phyloP scores from a whole-genome alignment of 2,329 filamentous ascomycete species.

The Rachicladosporium sp. region DNA sequence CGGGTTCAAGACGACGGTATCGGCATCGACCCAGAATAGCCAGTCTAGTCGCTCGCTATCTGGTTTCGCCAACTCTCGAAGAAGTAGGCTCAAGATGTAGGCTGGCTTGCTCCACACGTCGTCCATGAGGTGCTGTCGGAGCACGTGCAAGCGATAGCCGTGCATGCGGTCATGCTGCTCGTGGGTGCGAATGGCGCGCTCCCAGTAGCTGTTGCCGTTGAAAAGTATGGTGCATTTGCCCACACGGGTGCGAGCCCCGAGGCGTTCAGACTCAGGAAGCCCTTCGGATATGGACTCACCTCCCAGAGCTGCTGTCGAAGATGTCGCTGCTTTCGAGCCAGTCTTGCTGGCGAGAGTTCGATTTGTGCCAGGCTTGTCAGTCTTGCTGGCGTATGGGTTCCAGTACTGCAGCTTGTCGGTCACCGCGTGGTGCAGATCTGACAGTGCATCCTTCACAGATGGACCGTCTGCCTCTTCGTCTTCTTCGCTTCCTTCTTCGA shows the following conservation, averaged over 20 bases:
- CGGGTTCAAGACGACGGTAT: constrained; percentile 33
- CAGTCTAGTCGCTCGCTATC: constrained; percentile 28
- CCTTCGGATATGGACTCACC: constrained; percentile 17
- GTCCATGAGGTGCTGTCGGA: constrained; percentile 30
- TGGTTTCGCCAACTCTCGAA: constrained; percentile 28
- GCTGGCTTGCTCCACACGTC: constrained; percentile 35
- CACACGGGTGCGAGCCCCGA: constrained; percentile 22
- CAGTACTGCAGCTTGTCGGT: constrained; percentile 20
- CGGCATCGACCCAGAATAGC: constrained; percentile 34
- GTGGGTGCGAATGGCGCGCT: constrained; percentile 30
- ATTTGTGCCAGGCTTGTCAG: constrained; percentile 1
- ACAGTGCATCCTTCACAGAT: constrained; percentile 20
- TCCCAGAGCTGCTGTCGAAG: neutral
- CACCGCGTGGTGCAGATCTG: constrained; percentile 22
- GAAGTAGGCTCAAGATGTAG: constrained; percentile 30
- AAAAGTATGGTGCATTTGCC: constrained; percentile 30
- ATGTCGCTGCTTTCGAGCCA: constrained; percentile 2
- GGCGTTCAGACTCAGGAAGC: constrained; percentile 14
- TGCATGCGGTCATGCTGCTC: constrained; percentile 28
- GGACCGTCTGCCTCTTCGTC: constrained; percentile 10
- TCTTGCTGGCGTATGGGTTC: constrained; percentile 14
- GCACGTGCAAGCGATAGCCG: constrained; percentile 30
- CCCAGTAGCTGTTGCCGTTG: constrained; percentile 27
- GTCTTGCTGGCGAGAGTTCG: neutral
- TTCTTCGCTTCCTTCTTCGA: constrained; percentile 1